phyloP scores from a whole-genome alignment of 768 basidiomycete genomes.

The Austroboletus festivus region DNA sequence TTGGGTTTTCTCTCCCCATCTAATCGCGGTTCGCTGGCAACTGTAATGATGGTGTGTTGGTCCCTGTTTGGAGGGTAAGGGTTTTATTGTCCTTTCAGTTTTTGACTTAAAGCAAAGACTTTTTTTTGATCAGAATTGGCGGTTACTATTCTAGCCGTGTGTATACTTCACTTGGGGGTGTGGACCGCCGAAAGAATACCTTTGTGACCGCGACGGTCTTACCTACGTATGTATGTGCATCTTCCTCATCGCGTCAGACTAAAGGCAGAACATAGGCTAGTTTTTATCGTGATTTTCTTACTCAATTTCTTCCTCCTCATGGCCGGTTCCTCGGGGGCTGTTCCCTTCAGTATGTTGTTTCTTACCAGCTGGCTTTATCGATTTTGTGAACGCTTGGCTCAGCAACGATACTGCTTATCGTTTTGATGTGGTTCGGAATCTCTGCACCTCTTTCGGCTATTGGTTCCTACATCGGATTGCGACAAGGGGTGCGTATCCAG shows the following conservation, averaged over 20 bases:
- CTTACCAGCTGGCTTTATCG: not conserved
- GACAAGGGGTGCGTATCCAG: conserved; percentile 66
- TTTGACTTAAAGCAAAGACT: not conserved
- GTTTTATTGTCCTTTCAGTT: not conserved
- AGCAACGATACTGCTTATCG: conserved; percentile 84
- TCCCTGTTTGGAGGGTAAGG: conserved; percentile 83
- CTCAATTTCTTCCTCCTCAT: conserved; percentile 85
- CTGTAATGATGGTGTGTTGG: conserved; percentile 69
- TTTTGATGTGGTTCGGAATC: conserved; percentile 90
- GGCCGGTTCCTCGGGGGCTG: conserved; percentile 88
- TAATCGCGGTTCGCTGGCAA: conserved; percentile 90
- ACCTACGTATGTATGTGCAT: conserved; percentile 61
- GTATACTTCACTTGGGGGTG: conserved; percentile 72
- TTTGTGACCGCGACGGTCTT: conserved; percentile 86
- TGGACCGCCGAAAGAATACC: conserved; percentile 73
- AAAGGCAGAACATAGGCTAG: conserved; percentile 45
- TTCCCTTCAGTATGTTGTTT: conserved; percentile 74
- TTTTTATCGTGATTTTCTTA: conserved; percentile 85
- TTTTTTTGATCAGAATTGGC: conserved; percentile 53
- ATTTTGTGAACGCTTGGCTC: not conserved
- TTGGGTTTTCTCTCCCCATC: conserved; percentile 94
- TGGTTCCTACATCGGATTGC: conserved; percentile 83
- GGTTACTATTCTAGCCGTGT: conserved; percentile 86
- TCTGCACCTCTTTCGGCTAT: conserved; percentile 85
- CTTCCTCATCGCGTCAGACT: conserved; percentile 2